These are phyloP conservation scores for Pythium chondricola DNA, from an alignment of 352 stramenopile genomes.

Conservation along the genomic window DNA sequence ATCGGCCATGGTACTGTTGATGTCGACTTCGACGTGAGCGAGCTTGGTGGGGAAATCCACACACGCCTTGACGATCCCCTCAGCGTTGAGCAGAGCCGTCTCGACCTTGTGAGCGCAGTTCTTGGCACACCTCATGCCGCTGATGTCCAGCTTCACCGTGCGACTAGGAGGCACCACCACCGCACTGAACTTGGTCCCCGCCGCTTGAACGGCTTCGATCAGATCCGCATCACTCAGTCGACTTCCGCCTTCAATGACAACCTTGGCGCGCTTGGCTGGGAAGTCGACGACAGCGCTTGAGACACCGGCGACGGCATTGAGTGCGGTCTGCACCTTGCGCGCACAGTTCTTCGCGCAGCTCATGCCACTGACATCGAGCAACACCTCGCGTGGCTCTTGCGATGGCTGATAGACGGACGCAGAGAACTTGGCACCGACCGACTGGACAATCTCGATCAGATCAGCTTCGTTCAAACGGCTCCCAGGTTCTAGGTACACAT, in stretches of 20 bases:
- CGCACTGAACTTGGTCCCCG: constrained; percentile 40
- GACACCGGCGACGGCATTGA: constrained; percentile 54
- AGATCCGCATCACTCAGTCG: constrained; percentile 57
- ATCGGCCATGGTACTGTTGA: constrained; percentile 39
- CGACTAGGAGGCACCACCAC: constrained; percentile 14
- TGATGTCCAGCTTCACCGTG: constrained; percentile 22
- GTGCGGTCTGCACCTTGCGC: constrained; percentile 59
- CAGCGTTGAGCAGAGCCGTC: constrained; percentile 33
- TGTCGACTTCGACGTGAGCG: constrained; percentile 48
- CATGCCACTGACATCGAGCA: constrained; percentile 67
- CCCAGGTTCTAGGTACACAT: constrained; percentile 64
- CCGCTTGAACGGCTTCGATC: constrained; percentile 36
- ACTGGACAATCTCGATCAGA: constrained; percentile 58
- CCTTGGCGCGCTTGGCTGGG: constrained; percentile 37
- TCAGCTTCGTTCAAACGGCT: constrained; percentile 60
- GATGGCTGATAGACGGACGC: constrained; percentile 39
- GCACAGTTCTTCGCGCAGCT: constrained; percentile 78
- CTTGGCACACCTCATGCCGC: constrained; percentile 34
- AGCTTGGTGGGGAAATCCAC: constrained; percentile 70
- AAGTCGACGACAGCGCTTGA: constrained; percentile 70
- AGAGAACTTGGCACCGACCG: constrained; percentile 52
- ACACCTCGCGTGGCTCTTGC: constrained; percentile 35
- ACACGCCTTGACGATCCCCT: constrained; percentile 44
- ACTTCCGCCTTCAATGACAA: constrained; percentile 55
- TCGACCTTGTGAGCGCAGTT: constrained; percentile 68